These are phyloP conservation scores for Exophiala sp. DNA, from an alignment of 2,329 filamentous ascomycete genomes.

Conservation along the genomic window DNA sequence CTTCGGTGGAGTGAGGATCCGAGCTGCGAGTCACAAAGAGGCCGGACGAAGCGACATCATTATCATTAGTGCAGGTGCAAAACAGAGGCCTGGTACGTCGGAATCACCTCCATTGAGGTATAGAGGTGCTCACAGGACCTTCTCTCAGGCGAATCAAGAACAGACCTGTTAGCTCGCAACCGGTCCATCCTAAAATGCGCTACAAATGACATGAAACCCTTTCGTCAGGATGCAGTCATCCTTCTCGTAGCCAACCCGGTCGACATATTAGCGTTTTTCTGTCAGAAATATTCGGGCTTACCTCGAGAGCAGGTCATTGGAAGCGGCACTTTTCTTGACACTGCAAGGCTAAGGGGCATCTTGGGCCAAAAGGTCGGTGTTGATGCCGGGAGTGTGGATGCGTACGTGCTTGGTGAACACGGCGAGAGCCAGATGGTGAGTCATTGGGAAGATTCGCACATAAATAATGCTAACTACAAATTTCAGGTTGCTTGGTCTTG, in stretches of 20 bases:
- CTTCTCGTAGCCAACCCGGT: slow-evolving; percentile 55
- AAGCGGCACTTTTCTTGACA: slow-evolving; percentile 54
- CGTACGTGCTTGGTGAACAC: slow-evolving; percentile 50
- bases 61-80: slow-evolving; percentile 55
- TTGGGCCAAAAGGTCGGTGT: slow-evolving; percentile 28
- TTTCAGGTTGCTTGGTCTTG: slow-evolving; percentile 43
- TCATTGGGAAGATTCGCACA: neutral
- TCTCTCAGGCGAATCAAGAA: slow-evolving; percentile 40
- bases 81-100: slow-evolving; percentile 40
- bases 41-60: slow-evolving; percentile 54
- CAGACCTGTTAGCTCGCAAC: slow-evolving; percentile 49
- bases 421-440: slow-evolving; percentile 47
- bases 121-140: slow-evolving; percentile 1
- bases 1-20: slow-evolving; percentile 18
- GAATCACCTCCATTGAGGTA: neutral
- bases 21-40: slow-evolving; percentile 34
- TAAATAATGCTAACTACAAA: neutral
- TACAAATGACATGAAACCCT: slow-evolving; percentile 48
- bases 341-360: slow-evolving; percentile 40
- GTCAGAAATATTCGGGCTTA: slow-evolving; percentile 46
- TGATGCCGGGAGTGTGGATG: slow-evolving; percentile 35
- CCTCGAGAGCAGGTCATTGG: slow-evolving; percentile 51
- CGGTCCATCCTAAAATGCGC: slow-evolving; percentile 48
- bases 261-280: slow-evolving; percentile 53
- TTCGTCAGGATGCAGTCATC: slow-evolving; percentile 47